phyloP scores from a whole-genome alignment of 345 rosid genomes.

The Dimocarpus longan region DNA sequence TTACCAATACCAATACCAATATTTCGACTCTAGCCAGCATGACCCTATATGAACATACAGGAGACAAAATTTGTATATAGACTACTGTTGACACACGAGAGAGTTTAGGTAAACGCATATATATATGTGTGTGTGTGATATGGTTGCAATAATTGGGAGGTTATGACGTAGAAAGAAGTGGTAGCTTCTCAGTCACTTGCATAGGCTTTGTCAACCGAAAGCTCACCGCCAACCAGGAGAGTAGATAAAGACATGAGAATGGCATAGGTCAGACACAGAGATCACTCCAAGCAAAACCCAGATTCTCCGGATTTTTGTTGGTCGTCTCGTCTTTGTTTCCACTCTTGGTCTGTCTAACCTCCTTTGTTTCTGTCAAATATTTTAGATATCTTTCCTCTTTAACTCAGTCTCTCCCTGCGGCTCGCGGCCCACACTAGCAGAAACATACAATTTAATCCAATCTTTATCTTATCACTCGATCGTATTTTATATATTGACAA shows the following conservation, averaged over 20 bases:
- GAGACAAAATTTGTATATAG: background rate
- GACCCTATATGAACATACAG: background rate
- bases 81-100: background rate
- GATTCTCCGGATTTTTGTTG: conserved; percentile 42
- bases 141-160: background rate
- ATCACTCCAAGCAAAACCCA: conserved; percentile 22
- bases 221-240: too few species aligned
- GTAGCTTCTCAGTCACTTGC: background rate
- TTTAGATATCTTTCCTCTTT: background rate
- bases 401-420: conserved; percentile 14
- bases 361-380: background rate
- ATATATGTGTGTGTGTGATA: background rate
- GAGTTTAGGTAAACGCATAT: background rate
- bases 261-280: background rate
- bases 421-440: conserved; percentile 40
- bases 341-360: background rate
- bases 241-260: background rate
- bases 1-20: background rate
- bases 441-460: background rate
- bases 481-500: background rate
- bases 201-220: background rate
- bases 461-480: too few species aligned
- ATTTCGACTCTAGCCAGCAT: background rate
- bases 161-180: background rate
- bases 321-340: conserved; percentile 18